Evolutionary conservation across 768 basidiomycete species (phyloP).

Genomic region (Leccinum subtestaceum): DNA sequence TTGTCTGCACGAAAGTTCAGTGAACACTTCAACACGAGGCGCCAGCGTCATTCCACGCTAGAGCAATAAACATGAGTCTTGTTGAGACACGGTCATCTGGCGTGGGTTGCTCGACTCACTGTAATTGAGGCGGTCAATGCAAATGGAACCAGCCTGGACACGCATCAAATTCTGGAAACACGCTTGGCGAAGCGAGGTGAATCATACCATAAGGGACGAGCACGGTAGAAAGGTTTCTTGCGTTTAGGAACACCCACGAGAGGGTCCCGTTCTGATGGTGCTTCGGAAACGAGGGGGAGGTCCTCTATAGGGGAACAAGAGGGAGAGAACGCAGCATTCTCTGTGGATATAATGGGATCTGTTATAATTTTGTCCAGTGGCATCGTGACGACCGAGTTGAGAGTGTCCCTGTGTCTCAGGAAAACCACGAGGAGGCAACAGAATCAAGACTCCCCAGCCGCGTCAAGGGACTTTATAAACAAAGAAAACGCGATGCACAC

Average conservation of each 20-base stretch:
- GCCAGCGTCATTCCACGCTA: slow-evolving; percentile 81
- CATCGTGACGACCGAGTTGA: slow-evolving; percentile 15
- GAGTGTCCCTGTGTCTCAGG: background rate
- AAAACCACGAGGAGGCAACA: slow-evolving; percentile 9
- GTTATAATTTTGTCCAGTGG: slow-evolving; percentile 31
- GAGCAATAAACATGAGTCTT: slow-evolving; percentile 10
- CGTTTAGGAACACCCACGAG: slow-evolving; percentile 26
- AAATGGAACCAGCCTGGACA: slow-evolving; percentile 66
- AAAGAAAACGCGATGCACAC: slow-evolving; percentile 20
- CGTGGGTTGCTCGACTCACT: slow-evolving; percentile 38
- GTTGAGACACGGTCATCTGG: background rate
- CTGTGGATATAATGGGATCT: slow-evolving; percentile 35
- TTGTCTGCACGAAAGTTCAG: slow-evolving; percentile 67
- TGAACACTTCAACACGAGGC: slow-evolving; percentile 78
- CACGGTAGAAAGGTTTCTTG: slow-evolving; percentile 50
- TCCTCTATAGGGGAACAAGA: slow-evolving; percentile 21
- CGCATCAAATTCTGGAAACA: slow-evolving; percentile 7
- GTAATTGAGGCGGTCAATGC: slow-evolving; percentile 63
- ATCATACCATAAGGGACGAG: slow-evolving; percentile 45
- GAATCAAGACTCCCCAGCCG: background rate
- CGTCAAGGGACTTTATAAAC: slow-evolving; percentile 21
- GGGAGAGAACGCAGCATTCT: slow-evolving; percentile 31
- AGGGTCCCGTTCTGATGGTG: slow-evolving; percentile 33
- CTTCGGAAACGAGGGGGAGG: slow-evolving; percentile 10
- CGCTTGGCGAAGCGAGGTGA: background rate